Conservation (phyloP, 202 grass and related monocot species). For the Brachypodium distachyon region DNA sequence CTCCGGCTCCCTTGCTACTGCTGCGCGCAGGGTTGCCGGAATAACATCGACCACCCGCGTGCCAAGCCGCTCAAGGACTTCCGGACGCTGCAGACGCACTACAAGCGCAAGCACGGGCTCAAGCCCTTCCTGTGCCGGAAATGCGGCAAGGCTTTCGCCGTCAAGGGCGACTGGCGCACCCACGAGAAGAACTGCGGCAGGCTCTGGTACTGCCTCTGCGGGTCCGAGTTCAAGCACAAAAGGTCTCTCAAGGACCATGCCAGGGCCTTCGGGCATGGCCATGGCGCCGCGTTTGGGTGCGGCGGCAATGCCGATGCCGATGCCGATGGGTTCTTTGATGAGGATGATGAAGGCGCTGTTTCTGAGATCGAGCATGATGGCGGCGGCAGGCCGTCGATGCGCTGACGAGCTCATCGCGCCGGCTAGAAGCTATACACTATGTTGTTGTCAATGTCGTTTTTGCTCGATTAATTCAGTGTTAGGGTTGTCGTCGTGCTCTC, state of each 20-base stretch:
- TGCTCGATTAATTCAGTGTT: background rate
- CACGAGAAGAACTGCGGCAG: slow-evolving; percentile 99
- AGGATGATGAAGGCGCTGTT: slow-evolving; percentile 66
- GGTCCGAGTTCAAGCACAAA: slow-evolving; percentile 99
- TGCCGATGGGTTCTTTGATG: slow-evolving; percentile 38
- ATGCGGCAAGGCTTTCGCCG: slow-evolving; percentile 95
- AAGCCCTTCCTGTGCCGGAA: slow-evolving; percentile 98
- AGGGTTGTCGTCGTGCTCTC: background rate
- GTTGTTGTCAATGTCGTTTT: background rate
- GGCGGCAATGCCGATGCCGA: slow-evolving; percentile 15
- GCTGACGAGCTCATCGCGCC: background rate
- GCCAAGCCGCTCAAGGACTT: slow-evolving; percentile 97
- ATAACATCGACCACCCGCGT: slow-evolving; percentile 94
- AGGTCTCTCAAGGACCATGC: slow-evolving; percentile 95
- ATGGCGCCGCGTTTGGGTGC: slow-evolving; percentile 62
- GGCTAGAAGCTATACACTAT: background rate
- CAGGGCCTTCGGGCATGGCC: slow-evolving; percentile 72
- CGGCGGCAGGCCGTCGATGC: background rate
- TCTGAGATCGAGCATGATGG: slow-evolving; percentile 83
- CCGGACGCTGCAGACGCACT: slow-evolving; percentile 97
- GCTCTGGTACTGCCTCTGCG: slow-evolving; percentile 98
- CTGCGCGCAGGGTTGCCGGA: slow-evolving; percentile 84
- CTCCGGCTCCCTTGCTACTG: slow-evolving; percentile 96
- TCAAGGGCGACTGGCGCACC: slow-evolving; percentile 95
- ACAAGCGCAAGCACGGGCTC: slow-evolving; percentile 98